phyloP scores from a whole-genome alignment of 768 basidiomycete species.

The Leccinum rimulosum region DNA sequence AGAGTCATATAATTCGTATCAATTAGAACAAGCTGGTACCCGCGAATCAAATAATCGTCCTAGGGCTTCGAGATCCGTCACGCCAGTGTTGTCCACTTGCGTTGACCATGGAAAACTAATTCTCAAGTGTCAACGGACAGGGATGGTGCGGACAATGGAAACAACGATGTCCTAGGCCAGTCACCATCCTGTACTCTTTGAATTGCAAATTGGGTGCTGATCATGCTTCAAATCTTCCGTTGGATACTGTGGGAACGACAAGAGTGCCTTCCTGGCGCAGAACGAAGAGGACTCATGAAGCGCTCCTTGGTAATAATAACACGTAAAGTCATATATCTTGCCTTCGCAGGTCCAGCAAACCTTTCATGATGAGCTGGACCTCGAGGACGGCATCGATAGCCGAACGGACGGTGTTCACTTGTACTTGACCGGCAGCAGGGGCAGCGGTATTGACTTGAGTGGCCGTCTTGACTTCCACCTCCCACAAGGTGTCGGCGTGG shows the following conservation, averaged over 20 bases:
- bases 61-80: too few relatives aligned
- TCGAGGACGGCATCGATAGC: constrained; percentile 76
- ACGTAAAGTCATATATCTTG: constrained; percentile 52
- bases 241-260: background rate
- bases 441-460: constrained; percentile 69
- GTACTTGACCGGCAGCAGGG: constrained; percentile 33
- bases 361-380: constrained; percentile 82
- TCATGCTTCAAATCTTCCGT: background rate
- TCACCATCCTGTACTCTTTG: background rate
- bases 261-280: background rate
- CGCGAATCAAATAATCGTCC: background rate
- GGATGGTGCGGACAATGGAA: background rate
- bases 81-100: too few relatives aligned
- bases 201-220: background rate
- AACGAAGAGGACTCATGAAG: background rate
- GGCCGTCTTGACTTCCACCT: constrained; percentile 85
- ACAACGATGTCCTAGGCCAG: background rate
- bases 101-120: background rate
- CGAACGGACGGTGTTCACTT: constrained; percentile 68
- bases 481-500: constrained; percentile 80
- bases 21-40: background rate
- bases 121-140: background rate
- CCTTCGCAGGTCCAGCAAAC: constrained; percentile 71
- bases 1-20: background rate
- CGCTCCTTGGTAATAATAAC: background rate